Conservation (phyloP, 2,329 filamentous ascomycete genomes). For the Hortaea werneckii region DNA sequence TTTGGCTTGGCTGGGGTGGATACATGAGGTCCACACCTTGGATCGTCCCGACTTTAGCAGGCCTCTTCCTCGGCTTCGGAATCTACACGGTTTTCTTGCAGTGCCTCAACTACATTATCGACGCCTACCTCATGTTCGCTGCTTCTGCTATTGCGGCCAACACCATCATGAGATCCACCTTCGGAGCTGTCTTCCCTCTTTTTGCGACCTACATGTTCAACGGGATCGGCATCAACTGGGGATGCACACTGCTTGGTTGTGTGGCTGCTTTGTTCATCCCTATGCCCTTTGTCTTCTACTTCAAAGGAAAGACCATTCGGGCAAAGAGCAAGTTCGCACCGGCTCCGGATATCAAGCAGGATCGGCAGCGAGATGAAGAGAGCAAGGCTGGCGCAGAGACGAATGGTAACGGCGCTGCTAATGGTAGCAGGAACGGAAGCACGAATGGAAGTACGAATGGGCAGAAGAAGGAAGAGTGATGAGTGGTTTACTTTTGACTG, state of each 20-base stretch:
- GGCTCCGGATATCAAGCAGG: constrained; percentile 13
- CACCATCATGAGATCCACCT: constrained; percentile 33
- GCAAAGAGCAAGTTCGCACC: constrained; percentile 32
- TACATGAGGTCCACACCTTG: constrained; percentile 29
- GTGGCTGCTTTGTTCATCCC: constrained; percentile 33
- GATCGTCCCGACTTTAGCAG: constrained; percentile 36
- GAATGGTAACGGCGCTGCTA: neutral
- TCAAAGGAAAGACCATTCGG: constrained; percentile 33
- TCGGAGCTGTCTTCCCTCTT: constrained; percentile 40
- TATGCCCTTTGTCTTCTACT: constrained; percentile 35
- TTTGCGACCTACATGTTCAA: constrained; percentile 48
- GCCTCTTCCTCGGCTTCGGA: constrained; percentile 33
- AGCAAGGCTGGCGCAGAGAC: constrained; percentile 1
- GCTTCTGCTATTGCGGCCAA: constrained; percentile 27
- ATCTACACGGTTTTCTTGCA: constrained; percentile 33
- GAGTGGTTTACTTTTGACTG: neutral
- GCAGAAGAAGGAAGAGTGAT: neutral
- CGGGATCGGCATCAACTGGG: constrained; percentile 41
- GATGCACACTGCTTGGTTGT: constrained; percentile 35
- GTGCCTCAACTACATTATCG: constrained; percentile 25
- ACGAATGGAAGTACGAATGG: neutral
- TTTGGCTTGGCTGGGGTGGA: constrained; percentile 39
- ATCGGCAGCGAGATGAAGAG: constrained; percentile 12
- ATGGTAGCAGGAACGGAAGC: neutral
- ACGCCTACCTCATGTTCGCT: constrained; percentile 47